phyloP scores from a whole-genome alignment of 345 rosid genomes.

The Mercurialis annua region DNA sequence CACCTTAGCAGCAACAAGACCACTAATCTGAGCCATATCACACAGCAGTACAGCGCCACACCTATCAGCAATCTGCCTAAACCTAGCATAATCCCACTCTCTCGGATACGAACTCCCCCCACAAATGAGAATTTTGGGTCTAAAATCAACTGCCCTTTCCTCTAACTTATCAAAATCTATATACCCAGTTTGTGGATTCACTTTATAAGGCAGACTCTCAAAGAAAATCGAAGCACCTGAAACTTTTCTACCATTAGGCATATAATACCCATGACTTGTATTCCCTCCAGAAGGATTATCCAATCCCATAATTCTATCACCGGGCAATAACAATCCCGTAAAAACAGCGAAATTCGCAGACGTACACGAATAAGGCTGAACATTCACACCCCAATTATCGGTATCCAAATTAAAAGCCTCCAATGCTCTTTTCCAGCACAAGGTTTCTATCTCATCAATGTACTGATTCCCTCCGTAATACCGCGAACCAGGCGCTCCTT shows the following conservation, averaged over 20 bases:
- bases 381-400: slow-evolving; percentile 75
- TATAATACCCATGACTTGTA: slow-evolving; percentile 76
- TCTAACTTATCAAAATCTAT: slow-evolving; percentile 77
- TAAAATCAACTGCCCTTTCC: slow-evolving; percentile 79
- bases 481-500: slow-evolving; percentile 81
- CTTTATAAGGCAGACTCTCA: slow-evolving; percentile 80
- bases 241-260: slow-evolving; percentile 69
- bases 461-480: slow-evolving; percentile 71
- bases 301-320: slow-evolving; percentile 75
- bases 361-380: slow-evolving; percentile 80
- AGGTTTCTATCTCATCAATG: slow-evolving; percentile 69
- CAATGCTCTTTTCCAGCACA: slow-evolving; percentile 66
- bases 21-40: slow-evolving; percentile 85
- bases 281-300: slow-evolving; percentile 77
- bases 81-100: slow-evolving; percentile 74
- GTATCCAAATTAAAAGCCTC: slow-evolving; percentile 52
- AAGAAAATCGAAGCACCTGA: slow-evolving; percentile 76
- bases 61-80: slow-evolving; percentile 73
- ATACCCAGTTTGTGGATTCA: slow-evolving; percentile 62
- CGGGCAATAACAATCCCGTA: slow-evolving; percentile 57
- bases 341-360: slow-evolving; percentile 75
- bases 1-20: slow-evolving; percentile 92
- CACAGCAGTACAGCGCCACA: slow-evolving; percentile 68
- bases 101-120: slow-evolving; percentile 91
- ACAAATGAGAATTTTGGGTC: slow-evolving; percentile 79